Evolutionary conservation across 2,329 filamentous ascomycete species (phyloP), one percentile per base, ranked within the genome.

Genomic region (Shiraia bambusicola): DNA sequence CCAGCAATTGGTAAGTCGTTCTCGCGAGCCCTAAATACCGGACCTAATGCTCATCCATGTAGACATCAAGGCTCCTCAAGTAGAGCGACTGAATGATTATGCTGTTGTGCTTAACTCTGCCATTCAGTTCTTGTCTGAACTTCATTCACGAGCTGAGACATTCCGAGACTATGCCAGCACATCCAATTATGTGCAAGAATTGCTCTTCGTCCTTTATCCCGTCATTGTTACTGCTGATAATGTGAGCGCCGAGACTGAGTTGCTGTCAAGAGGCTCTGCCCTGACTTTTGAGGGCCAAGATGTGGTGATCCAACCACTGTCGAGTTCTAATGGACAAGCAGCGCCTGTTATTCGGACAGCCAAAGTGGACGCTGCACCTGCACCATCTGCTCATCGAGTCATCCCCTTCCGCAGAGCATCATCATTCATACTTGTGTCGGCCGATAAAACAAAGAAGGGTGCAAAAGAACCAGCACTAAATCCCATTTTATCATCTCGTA

Each of bases 371-470:
- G 30, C 40, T 1, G 57, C 67, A 6, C 66, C 65, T 22, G 57
- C 54, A n/a, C 63, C 65, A 3, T 59, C 54, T 10, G 39, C 54
- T 29, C 61, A 70, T 28, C 67, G 77, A 46, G 82, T 84, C 0
- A 80, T 82, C 6, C 81, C 83, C 14, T 75, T 94, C 17, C 82
- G 85, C 25, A 83, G 91, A 55, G 86, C 88, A 2, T 96, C 92
- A 0, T 96, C 92, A 0, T 98, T 97, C 64, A 84, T 97, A 22
- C 78, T 98, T 2, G 76, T 98, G 15, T 90, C 87, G 5, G 80
- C 87, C 2, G 82, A 87, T 41, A 80, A 81, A 42, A 74, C 78
- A 0, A 76, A 78, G 8, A 58, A 52, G 31, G 45, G 73, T 1
- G 78, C 81, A 2, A 83, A 80, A 10, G 74, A 81, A 26, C 78